Base-by-base conservation (phyloP, 257 asterid genomes). In the Gentiana straminea region DNA sequence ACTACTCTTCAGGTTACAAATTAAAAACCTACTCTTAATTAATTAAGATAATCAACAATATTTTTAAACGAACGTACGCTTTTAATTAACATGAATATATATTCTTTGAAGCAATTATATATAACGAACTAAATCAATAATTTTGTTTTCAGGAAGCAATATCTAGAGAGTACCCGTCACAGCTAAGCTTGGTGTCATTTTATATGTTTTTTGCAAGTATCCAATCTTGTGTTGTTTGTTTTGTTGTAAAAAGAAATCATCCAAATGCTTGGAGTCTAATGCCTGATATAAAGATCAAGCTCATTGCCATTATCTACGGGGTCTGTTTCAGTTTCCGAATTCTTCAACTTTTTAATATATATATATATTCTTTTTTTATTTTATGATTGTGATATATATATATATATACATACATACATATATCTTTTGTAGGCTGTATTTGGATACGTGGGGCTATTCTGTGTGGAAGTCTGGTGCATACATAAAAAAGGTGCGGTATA, bases 401-500 rank as follows among this genome's bases (percentile, higher is more conserved):
- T 54, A 5, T 3, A 39, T 57, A 15, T 43, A 41, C 32, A 15
- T 57, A 34, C 13, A 24, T 24, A 24, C 1, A 24, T 24, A 24
- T 41, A 41, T 10, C 8, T 39, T 35, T 8, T 49, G 3, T 37
- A 49, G 48, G 64, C 64, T 34, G 24, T 59, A 5, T 59, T 51
- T 41, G 67, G 70, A 24, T 9, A 35, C 55, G 32, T 58, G 1
- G 33, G 15, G 15, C 10, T 46, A 35, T 59, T 34, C 35, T 5
- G 46, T 48, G 52, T 5, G 45, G 35, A 49, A 4, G 59, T 61
- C 5, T 55, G 68, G 77, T 63, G 68, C 48, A 59, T 72, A 49
- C 52, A 45, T 3, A 63, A n/a, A 67, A 72, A 63, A 60, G 73
- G 70, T 38, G 70, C 70, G 1, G 48, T 67, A 44, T 72, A 41